Evolutionary conservation across 2,329 filamentous ascomycete species (phyloP).

Genomic region (Monilinia fructigena): DNA sequence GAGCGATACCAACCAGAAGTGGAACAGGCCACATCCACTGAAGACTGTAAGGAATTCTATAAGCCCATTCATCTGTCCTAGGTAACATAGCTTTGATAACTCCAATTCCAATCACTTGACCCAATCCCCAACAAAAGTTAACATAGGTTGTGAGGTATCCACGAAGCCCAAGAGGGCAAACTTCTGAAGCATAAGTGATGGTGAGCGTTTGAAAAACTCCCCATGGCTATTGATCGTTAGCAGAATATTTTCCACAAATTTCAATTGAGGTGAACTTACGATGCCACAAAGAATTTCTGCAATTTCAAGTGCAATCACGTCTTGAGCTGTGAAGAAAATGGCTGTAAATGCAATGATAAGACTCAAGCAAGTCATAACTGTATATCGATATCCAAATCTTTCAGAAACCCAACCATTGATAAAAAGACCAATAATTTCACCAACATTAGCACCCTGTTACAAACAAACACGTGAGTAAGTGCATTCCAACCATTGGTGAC

Average conservation of each 20-base stretch:
- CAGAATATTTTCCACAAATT: background rate
- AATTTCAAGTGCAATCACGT: conserved; percentile 46
- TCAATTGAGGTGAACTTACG: conserved; percentile 3
- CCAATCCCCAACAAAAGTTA: conserved; percentile 56
- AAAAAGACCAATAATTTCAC: conserved; percentile 48
- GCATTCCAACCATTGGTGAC: background rate
- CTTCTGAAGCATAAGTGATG: conserved; percentile 46
- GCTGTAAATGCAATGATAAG: conserved; percentile 47
- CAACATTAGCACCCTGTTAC: conserved; percentile 33
- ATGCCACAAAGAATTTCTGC: conserved; percentile 50
- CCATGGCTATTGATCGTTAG: conserved; percentile 41
- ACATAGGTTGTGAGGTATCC: conserved; percentile 57
- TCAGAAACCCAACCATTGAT: conserved; percentile 50
- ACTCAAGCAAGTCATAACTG: conserved; percentile 32
- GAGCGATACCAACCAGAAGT: conserved; percentile 47
- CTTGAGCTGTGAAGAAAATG: conserved; percentile 51
- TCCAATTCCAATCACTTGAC: conserved; percentile 51
- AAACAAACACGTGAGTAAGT: conserved; percentile 14
- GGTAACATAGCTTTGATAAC: conserved; percentile 50
- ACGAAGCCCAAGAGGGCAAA: conserved; percentile 55
- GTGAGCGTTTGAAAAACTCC: conserved; percentile 45
- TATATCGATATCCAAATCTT: conserved; percentile 44
- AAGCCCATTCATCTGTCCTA: conserved; percentile 50
- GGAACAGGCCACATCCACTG: conserved; percentile 46
- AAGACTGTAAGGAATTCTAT: conserved; percentile 51